Evolutionary conservation across 495 filamentous ascomycete genomes (phyloP), one percentile per base, ranked within the genome.

Genomic region (Tuber brumale): DNA sequence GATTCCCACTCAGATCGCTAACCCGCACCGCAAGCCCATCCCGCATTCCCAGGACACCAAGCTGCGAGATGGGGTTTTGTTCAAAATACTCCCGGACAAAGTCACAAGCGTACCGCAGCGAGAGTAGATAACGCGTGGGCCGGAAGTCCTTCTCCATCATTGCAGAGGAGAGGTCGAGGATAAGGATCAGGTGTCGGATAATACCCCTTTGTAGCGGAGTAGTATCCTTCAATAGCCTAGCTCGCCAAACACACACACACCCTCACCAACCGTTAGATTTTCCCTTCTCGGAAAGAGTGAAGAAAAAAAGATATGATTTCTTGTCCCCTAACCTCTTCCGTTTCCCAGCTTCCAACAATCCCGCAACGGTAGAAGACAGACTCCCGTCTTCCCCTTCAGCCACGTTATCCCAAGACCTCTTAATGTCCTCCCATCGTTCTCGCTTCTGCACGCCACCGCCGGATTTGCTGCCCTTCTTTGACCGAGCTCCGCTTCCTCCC

Each of bases 41-140:
- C 69, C 91, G 90, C 89, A 97, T 94, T 70, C 92, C 95, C 61
- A 99, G 85, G 37, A 98, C 90, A 21, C 92, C 93, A 51, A 99
- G 87, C 82, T 99, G 96, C 43, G 93, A 95, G 83, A 99, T 98
- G n/a, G 95, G 95, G 76, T 99, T 99, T 84, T 99, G 95, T 84
- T 97, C 95, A 83, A 98, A 99, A 85, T 94, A 99, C 79, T 97
- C 96, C 70, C 90, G 88, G 51, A 97, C 91, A 83, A 97, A 98
- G 76, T 93, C 91, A 76, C 91, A 88, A 70, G 94, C 92, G 85
- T 94, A 96, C 79, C 90, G 90, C 76, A 97, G 87, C 14, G 90
- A 90, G 51, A 97, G 87, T 66, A 93, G 88, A 83, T 95, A 94
- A 45, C 95, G 89, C 31, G 89, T 97, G 9, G 95, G 95, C 21